These are phyloP conservation scores for Angomonas deanei DNA, from an alignment of 208 protist species.

Conservation along the genomic window DNA sequence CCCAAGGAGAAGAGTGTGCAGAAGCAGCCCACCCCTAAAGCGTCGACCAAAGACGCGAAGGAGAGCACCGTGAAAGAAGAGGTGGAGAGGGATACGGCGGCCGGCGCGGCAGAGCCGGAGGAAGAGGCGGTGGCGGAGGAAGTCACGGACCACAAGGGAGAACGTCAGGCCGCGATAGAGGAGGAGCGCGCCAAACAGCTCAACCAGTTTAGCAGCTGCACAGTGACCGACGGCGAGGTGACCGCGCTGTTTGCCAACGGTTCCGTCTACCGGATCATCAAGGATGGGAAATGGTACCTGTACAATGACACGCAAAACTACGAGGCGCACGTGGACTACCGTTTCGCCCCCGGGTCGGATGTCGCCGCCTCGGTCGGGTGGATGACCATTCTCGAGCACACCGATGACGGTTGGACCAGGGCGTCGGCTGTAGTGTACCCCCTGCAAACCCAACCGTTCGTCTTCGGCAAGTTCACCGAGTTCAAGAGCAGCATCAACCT, in stretches of 20 bases:
- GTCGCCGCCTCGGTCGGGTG: conserved; percentile 17
- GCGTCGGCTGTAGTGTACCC: conserved; percentile 42
- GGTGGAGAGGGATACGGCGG: neutral
- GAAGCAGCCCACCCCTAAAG: neutral
- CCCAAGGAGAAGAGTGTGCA: neutral
- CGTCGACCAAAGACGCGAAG: neutral
- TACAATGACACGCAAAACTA: conserved; percentile 78
- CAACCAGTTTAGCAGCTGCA: conserved; percentile 16
- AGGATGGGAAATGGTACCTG: conserved; percentile 35
- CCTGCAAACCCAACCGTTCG: conserved; percentile 37
- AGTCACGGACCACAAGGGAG: neutral
- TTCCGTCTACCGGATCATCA: conserved; percentile 48
- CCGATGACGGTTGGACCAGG: conserved; percentile 26
- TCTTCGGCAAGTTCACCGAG: conserved; percentile 27
- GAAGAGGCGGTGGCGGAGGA: neutral
- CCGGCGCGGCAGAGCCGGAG: neutral
- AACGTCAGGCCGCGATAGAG: neutral
- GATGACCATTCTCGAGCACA: conserved; percentile 13
- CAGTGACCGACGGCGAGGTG: conserved; percentile 30
- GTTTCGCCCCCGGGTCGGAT: conserved; percentile 39
- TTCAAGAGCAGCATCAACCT: conserved; percentile 30
- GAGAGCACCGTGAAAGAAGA: neutral
- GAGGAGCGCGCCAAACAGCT: conserved; percentile 2
- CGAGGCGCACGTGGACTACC: conserved; percentile 54
- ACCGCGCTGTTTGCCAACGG: conserved; percentile 38